phyloP scores from a whole-genome alignment of 2,329 filamentous ascomycete species.

The Pseudogymnoascus sp. region DNA sequence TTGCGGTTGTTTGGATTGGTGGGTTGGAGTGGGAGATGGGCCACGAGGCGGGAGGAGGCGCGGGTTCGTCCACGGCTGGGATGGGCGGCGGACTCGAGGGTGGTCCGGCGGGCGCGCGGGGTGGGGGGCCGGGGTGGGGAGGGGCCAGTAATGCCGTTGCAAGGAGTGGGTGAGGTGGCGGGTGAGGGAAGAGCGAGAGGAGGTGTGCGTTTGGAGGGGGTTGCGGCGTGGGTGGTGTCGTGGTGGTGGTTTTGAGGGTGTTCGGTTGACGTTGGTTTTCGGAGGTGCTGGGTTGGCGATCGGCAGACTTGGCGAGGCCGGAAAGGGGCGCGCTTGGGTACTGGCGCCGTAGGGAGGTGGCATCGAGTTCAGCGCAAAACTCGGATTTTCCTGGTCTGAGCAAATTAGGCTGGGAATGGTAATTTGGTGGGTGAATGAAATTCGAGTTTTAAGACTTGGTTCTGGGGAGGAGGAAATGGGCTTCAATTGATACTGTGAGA shows the following conservation, averaged over 20 bases:
- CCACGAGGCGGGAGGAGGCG: not conserved
- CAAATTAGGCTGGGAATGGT: not conserved
- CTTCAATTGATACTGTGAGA: not conserved
- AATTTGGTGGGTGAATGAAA: not conserved
- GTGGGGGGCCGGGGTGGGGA: not conserved
- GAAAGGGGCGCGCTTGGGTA: not conserved
- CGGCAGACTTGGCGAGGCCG: not conserved
- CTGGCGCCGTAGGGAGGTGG: not conserved
- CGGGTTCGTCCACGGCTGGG: not conserved
- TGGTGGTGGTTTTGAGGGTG: not conserved
- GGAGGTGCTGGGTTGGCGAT: not conserved
- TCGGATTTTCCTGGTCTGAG: not conserved
- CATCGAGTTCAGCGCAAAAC: not conserved
- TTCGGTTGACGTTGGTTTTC: constrained; percentile 1
- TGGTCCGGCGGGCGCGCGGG: not conserved
- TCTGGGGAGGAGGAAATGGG: not conserved
- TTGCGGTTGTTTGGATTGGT: constrained; percentile 15
- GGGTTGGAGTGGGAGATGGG: constrained; percentile 7
- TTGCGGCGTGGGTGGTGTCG: not conserved
- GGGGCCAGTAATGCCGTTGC: not conserved
- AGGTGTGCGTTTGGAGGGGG: not conserved
- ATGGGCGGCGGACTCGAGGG: not conserved
- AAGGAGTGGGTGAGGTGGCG: not conserved
- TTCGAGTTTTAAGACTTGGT: not conserved
- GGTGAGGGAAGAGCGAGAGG: not conserved